Base-by-base conservation (phyloP, 192 early-diverging fungal genomes). In the Umbelopsis sp. region DNA sequence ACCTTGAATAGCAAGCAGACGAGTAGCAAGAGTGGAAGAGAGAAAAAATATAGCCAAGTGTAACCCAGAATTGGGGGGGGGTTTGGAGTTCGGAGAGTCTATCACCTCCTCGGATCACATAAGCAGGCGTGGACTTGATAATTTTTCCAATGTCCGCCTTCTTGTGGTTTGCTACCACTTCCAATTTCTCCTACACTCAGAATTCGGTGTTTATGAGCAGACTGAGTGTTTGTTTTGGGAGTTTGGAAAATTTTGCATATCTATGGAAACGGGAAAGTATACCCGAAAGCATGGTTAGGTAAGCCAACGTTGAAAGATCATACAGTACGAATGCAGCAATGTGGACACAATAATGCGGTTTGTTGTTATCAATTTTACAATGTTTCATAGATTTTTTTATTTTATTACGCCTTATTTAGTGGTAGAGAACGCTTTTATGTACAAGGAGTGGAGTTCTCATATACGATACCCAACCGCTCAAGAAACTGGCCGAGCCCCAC, bases 61-160 rank as follows among this genome's bases (percentile, higher is more conserved):
- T 62, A 62, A 62, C 56, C 24, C 26, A 11, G 26, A 20, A 34
- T 34, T 62, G 31, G 52, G 26, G 25, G 26, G 25, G 25, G 20
- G n/a, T n/a, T n/a, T n/a, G 56, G 31, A 34, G 17, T n/a, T 62
- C 56, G 56, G 56, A 62, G 56, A 62, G 29, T 14, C 20, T 34
- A 62, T 16, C 16, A 14, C 56, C 31, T 20, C 56, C 56, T 62
- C 56, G 56, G 56, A 62, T 62, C 29, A 62, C 56, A 29, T 62
- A 62, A 62, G 56, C 56, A 62, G 26, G n/a, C 16, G n/a, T 9
- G 20, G 47, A 21, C 16, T 21, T 17, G 5, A 49, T 17, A 49
- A 20, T 5, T 17, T 17, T 62, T 36, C n/a, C 52, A 62, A 62
- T 29, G 56, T 62, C 56, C 56, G 26, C 56, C 22, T 12, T 0